Percentiles rank a stretch among this genome's conserved stretches.
Conservation (phyloP, 768 basidiomycete genomes). For the Russula vinacea region DNA sequence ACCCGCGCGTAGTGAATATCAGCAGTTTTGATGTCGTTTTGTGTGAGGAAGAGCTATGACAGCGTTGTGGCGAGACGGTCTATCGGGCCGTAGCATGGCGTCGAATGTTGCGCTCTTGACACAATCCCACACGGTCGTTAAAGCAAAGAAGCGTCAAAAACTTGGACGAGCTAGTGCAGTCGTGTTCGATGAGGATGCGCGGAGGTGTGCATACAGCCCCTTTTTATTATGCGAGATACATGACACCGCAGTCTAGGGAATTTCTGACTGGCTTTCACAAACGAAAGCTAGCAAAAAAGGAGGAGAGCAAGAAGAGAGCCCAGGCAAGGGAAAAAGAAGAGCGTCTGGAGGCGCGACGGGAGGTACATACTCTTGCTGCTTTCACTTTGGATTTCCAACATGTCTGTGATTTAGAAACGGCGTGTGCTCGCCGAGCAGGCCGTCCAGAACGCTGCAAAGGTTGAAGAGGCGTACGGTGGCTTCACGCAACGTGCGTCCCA, state of each 20-base stretch:
- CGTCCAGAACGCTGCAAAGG: constrained; percentile 66
- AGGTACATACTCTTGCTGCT: constrained; percentile 48
- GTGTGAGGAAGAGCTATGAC: neutral
- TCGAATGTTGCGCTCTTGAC: constrained; percentile 59
- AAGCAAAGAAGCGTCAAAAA: constrained; percentile 64
- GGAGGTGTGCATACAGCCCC: constrained; percentile 40
- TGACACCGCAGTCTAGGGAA: constrained; percentile 49
- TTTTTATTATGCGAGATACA: neutral
- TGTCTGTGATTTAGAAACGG: constrained; percentile 59
- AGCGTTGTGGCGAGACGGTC: neutral
- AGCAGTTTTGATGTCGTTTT: neutral
- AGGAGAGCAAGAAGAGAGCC: constrained; percentile 70
- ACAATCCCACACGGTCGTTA: constrained; percentile 57
- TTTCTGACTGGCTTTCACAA: constrained; percentile 94
- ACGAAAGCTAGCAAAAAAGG: constrained; percentile 82
- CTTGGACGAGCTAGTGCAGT: constrained; percentile 72
- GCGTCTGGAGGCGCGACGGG: constrained; percentile 67
- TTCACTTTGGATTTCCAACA: neutral
- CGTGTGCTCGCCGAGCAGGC: constrained; percentile 76
- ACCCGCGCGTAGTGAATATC: constrained; percentile 9
- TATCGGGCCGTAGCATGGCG: constrained; percentile 26
- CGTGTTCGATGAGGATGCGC: constrained; percentile 81
- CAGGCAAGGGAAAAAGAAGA: constrained; percentile 74
- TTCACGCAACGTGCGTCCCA: constrained; percentile 18
- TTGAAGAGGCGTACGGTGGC: constrained; percentile 69